Base-by-base conservation (phyloP, 2,329 filamentous ascomycete species). In the Fusarium pilosicola region DNA sequence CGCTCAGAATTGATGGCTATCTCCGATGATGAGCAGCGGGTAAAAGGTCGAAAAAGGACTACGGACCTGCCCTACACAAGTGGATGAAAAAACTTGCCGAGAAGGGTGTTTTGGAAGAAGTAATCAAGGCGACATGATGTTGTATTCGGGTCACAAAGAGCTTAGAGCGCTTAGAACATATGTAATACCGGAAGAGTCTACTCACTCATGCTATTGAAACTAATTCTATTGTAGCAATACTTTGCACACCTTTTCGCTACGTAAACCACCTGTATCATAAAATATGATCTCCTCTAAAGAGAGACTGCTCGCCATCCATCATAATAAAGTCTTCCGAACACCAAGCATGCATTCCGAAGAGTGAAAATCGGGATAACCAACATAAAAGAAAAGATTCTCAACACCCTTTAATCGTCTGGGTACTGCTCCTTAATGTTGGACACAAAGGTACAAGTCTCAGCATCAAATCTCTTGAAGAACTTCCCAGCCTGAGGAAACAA, bases 391-490 rank as follows among this genome's bases (percentile, higher is more conserved):
- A 26, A 51, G 24, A n/a, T 45, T 41, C 22, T 52, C 14, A 22
- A 36, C 34, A n/a, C 24, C 32, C 46, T 52, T 79, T 73, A 97
- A 82, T 97, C 94, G 79, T 97, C 93, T 2, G 96, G 96, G 81
- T 95, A 98, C 78, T 95, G 91, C 76, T 97, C 94, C 75, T 84
- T 83, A 38, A 89, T 79, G 81, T 98, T 98, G 76, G 94, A 97
- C 38, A 97, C 87, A 83, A 98, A 99, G 8, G 83, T 86, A 74
- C 90, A 90, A 1, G 83, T 86, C 39, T 84, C 84, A 9, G 81
- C 79, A 81, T 98, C 94, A 86, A 95, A 98, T 46, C 94, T 87
- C 82, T 94, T 97, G 82, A 99, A 98, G 81, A 94, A 94, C 76
- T 92, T 92, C 1, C 96, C 96, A 7, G 95, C 94, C 74, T 93